Conservation (phyloP, 1,284 basidiomycete genomes). For the Polyporus tsugae region DNA sequence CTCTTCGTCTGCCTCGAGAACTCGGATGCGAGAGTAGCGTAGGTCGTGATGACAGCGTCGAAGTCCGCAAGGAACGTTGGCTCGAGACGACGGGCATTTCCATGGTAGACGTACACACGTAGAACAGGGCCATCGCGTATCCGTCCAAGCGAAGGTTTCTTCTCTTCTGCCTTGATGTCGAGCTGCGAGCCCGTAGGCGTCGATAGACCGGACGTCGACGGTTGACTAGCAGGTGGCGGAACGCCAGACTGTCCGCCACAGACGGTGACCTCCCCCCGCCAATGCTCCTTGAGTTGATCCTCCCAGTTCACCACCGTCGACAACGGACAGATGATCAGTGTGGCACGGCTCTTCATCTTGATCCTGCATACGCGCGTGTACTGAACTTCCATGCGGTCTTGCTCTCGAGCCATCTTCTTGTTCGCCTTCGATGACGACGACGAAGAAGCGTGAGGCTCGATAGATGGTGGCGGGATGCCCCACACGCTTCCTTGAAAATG, state of each 20-base stretch:
- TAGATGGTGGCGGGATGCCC: slow-evolving; percentile 72
- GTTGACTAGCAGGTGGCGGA: slow-evolving; percentile 30
- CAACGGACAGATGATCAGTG: slow-evolving; percentile 96
- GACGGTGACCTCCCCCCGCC: slow-evolving; percentile 85
- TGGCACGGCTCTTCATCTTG: slow-evolving; percentile 85
- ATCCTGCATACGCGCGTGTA: slow-evolving; percentile 77
- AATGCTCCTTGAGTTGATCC: slow-evolving; percentile 96
- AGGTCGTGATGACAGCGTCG: slow-evolving; percentile 98
- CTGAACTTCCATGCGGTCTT: slow-evolving; percentile 75
- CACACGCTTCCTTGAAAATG: slow-evolving; percentile 84
- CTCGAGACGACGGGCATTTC: slow-evolving; percentile 88
- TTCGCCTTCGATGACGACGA: slow-evolving; percentile 60
- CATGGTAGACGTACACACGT: slow-evolving; percentile 96
- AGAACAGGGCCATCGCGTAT: slow-evolving; percentile 62
- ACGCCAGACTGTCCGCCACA: slow-evolving; percentile 65
- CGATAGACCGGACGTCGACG: slow-evolving; percentile 37
- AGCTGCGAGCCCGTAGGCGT: slow-evolving; percentile 36
- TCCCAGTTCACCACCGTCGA: slow-evolving; percentile 99
- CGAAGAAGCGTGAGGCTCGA: slow-evolving; percentile 26
- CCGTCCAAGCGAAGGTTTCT: slow-evolving; percentile 43
- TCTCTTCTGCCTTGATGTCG: slow-evolving; percentile 47
- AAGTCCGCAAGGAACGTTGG: slow-evolving; percentile 89
- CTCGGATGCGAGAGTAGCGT: slow-evolving; percentile 94
- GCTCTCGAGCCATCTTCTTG: slow-evolving; percentile 65
- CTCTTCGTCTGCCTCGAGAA: slow-evolving; percentile 89